Evolutionary conservation across 75 land plant species (phyloP), one percentile per base, ranked within the genome.

Genomic region (Pinus albicaulis): DNA sequence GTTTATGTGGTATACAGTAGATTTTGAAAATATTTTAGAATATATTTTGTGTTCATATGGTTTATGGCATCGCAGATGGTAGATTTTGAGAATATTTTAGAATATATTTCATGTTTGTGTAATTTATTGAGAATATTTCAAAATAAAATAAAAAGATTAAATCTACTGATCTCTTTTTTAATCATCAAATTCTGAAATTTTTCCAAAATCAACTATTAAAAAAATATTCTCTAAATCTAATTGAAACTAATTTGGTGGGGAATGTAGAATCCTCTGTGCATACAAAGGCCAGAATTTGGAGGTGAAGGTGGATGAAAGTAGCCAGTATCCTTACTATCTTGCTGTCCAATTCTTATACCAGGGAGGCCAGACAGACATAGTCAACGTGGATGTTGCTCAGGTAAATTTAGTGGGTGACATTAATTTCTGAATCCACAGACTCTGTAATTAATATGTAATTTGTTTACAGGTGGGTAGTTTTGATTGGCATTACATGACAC

Each of bases 351-450:
- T 91, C 72, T 72, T 91, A 12, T 86, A 77, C 61, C 93, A 88
- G 76, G 93, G 90, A 38, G 93, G 93, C 34, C 91, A 91, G 31
- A 91, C 93, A 6, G 89, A 91, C 69, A 86, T 91, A 24, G 79
- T 82, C 0, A 78, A 53, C 22, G 78, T 82, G 12, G 93, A 91
- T 74, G 87, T 88, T 1, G 87, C 92, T 59, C 72, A 72, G 87
- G 89, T 89, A 53, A 25, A 28, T 24, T 20, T 66, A 24, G n/a
- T n/a, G n/a, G n/a, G n/a, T 14, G 17, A 41, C 3, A n/a, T 22
- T 24, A 25, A 55, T 16, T 41, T 52, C 41, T 2, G 26, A 6
- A 69, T 22, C 55, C 22, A 75, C 24, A 23, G 28, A 59, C 14
- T 48, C 23, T 73, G 34, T 3, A 73, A 73, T 31, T 48, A 31